Evolutionary conservation across 2,329 filamentous ascomycete species (phyloP), one percentile per base, ranked within the genome.

Genomic region (Sporothrix euskadiensis): DNA sequence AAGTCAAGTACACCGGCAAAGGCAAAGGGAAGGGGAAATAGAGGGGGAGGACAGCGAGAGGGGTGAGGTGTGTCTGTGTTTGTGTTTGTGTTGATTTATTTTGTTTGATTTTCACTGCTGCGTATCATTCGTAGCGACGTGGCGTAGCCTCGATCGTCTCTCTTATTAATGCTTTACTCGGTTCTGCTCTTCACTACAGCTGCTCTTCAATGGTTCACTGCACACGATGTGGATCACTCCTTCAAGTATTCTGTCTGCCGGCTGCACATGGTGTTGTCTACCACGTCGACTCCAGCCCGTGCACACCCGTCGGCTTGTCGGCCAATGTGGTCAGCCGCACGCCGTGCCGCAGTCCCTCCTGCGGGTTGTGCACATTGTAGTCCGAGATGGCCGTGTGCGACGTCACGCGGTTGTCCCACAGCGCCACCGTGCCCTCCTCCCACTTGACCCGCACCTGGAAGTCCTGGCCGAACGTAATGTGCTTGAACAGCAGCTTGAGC

Each of bases 371-470:
- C 41, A 84, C 82, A 69, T 84, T 80, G 69, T 83, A 84, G 76
- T 84, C 83, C 1, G 81, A 81, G 72, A 84, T 84, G 49, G 82
- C 82, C n/a, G 83, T 84, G 76, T 83, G 82, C 3, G 81, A 80
- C 8, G 82, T 83, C 8, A 88, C 85, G 22, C 89, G 83, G 75
- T 91, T 92, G 78, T 92, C 90, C 90, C 90, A 92, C 73, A 92
- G 85, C 0, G 89, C 89, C 1, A 92, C 88, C 73, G 91, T 90
- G 57, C 88, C 85, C 75, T 88, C 86, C 59, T 85, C 84, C 90
- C 90, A 91, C 76, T 87, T 85, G 78, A 91, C 89, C 22, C 91
- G 85, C 6, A 88, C 90, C 77, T 93, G 91, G 74, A 91, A 84
- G 80, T 94, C 92, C 57, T 91, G 90, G 41, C 85, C 85, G 65